Base-by-base conservation (phyloP, 352 stramenopile genomes). In the Phytopythium boreale region DNA sequence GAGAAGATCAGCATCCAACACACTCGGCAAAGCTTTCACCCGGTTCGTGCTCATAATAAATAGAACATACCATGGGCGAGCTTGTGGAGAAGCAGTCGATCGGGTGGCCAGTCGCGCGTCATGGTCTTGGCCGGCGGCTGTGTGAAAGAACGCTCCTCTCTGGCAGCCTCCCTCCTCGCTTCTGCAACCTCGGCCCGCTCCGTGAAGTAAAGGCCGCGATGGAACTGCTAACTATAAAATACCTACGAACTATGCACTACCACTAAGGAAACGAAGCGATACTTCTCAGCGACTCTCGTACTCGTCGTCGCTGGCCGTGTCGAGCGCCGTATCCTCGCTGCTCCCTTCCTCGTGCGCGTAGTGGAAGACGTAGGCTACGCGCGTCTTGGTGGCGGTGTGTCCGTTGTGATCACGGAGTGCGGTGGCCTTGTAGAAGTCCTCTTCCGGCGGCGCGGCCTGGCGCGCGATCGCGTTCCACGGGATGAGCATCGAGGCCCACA, bases 401-500 rank as follows among this genome's bases (percentile, higher is more conserved):
- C 39, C 27, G 24, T 50, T 22, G 0, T 26, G 43, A 12, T 34
- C 53, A 19, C 14, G 14, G 20, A 47, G 49, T 9, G 41, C 37
- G 56, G 64, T 29, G n/a, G 37, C 7, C 47, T 66, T 67, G 59
- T 63, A 27, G 34, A 66, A 55, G 2, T 56, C 17, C 39, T 50
- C 19, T 7, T 34, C 41, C 26, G 41, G 27, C 26, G 41, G 27
- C 52, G 46, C 41, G n/a, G 53, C 63, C 7, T 17, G 64, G 17
- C 53, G 65, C 26, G 67, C 74, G 39, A 80, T 62, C 34, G 67
- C 62, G 59, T 82, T 63, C 77, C 81, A 88, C 14, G 67, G 77
- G 31, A 84, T 75, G 44, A 72, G 49, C 31, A 86, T 72, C 8
- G 76, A 74, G 6, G 78, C 56, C 59, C 60, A 75, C 76, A 83